phyloP scores from a whole-genome alignment of 208 protist species.

The Wallacemonas sp. region DNA sequence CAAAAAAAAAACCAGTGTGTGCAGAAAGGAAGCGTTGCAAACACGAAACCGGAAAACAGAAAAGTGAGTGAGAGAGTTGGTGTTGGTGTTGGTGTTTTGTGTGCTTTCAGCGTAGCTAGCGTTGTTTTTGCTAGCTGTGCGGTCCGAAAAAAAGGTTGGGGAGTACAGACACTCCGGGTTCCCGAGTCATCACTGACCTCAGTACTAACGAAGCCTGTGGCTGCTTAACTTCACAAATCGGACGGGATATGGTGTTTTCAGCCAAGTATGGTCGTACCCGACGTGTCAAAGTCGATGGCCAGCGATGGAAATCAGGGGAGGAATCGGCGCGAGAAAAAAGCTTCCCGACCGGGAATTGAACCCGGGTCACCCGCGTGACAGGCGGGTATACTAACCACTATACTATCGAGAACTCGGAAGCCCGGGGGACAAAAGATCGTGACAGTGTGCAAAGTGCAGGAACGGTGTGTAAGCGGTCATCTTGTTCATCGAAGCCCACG shows the following conservation, averaged over 20 bases:
- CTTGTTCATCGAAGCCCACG: too few species aligned
- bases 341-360: conserved; percentile 19
- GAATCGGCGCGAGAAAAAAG: conserved; percentile 4
- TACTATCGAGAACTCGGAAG: conserved; percentile 12
- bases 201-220: conserved; percentile 39
- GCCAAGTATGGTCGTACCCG: conserved; percentile 45
- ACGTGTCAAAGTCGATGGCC: background rate
- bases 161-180: conserved; percentile 19
- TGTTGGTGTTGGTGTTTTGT: too few species aligned
- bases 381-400: conserved; percentile 20
- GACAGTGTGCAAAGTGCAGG: too few species aligned
- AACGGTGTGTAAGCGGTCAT: too few species aligned
- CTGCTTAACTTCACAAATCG: conserved; percentile 47
- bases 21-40: too few species aligned
- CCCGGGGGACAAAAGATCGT: too few species aligned
- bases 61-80: too few species aligned
- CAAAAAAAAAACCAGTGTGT: too few species aligned
- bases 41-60: too few species aligned
- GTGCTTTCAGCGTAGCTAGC: too few species aligned
- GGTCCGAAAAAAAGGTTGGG: conserved; percentile 2
- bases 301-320: too few species aligned
- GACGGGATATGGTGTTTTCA: conserved; percentile 46
- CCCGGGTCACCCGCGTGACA: conserved; percentile 18
- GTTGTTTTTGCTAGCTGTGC: too few species aligned
- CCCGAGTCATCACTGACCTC: conserved; percentile 16